A percentile compares a stretch with the other conserved stretches of the same genome.
Conservation (phyloP, 768 basidiomycete genomes). For the Leccinum rimulosum region DNA sequence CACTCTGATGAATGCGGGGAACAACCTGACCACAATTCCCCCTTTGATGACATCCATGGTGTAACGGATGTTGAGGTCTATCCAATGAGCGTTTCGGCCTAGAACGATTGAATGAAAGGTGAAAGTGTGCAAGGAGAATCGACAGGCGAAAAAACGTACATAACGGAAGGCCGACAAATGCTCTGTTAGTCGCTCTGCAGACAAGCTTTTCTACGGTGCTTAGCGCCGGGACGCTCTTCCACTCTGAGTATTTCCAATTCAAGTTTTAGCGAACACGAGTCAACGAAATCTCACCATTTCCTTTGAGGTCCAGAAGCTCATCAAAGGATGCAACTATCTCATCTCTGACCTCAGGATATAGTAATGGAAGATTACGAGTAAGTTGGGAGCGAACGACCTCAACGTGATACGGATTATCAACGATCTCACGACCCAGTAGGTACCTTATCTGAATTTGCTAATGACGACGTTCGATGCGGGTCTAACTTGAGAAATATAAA, state of each 20-base stretch:
- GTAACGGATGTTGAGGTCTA: conserved; percentile 30
- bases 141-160: conserved; percentile 29
- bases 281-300: conserved; percentile 9
- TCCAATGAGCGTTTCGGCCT: conserved; percentile 25
- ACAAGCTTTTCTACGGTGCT: conserved; percentile 35
- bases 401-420: conserved; percentile 32
- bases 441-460: conserved; percentile 32
- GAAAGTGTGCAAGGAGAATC: too few species aligned
- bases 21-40: conserved; percentile 18
- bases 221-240: conserved; percentile 33
- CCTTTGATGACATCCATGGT: conserved; percentile 26
- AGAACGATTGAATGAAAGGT: conserved; percentile 6
- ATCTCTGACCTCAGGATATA: conserved; percentile 41
- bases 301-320: conserved; percentile 31
- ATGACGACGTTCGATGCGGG: background rate
- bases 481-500: background rate
- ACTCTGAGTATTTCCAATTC: conserved; percentile 31
- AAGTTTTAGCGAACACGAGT: background rate
- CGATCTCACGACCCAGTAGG: conserved; percentile 35
- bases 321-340: conserved; percentile 42
- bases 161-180: conserved; percentile 48
- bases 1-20: conserved; percentile 24
- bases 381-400: conserved; percentile 28
- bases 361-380: conserved; percentile 36
- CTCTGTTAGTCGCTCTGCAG: conserved; percentile 41